Evolutionary conservation across 306 rosid genomes (phyloP).

Genomic region (Trifolium dubium): DNA sequence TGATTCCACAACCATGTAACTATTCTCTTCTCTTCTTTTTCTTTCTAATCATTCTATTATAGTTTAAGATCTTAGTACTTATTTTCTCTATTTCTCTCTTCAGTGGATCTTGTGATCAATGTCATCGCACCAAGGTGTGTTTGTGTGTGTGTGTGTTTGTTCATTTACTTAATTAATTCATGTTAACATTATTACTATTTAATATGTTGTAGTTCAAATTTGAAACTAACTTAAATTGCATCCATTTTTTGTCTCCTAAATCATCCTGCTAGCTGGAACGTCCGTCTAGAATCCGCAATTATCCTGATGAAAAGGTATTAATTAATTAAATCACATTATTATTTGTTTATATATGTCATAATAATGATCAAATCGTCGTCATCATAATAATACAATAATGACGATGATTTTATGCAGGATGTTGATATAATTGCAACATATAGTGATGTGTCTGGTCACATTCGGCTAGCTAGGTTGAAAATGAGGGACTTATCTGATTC

Average conservation of each 20-base stretch:
- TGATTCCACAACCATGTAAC: conserved; percentile 55
- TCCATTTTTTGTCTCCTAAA: neutral
- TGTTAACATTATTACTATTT: neutral
- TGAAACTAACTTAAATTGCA: neutral
- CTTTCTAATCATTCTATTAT: neutral
- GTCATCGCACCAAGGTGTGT: conserved; percentile 56
- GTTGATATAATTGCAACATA: conserved; percentile 82
- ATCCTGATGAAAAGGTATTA: conserved; percentile 72
- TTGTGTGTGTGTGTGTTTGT: neutral
- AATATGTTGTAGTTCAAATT: neutral
- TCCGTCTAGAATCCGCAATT: conserved; percentile 43
- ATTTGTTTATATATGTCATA: neutral
- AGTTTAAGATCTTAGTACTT: conserved; percentile 3
- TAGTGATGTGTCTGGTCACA: conserved; percentile 70
- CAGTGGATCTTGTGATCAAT: conserved; percentile 54
- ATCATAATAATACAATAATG: neutral
- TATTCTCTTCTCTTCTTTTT: neutral
- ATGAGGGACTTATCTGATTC: conserved; percentile 81
- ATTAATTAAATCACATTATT: conserved; percentile 14
- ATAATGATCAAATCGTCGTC: conserved; percentile 27
- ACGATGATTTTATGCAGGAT: conserved; percentile 60
- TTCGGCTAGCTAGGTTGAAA: conserved; percentile 75
- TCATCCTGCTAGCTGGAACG: conserved; percentile 50
- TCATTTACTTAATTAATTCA: neutral
- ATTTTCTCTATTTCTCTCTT: conserved; percentile 15